These are phyloP conservation scores for Pilasporangium apinafurcum DNA, from an alignment of 352 stramenopile genomes.

Conservation along the genomic window DNA sequence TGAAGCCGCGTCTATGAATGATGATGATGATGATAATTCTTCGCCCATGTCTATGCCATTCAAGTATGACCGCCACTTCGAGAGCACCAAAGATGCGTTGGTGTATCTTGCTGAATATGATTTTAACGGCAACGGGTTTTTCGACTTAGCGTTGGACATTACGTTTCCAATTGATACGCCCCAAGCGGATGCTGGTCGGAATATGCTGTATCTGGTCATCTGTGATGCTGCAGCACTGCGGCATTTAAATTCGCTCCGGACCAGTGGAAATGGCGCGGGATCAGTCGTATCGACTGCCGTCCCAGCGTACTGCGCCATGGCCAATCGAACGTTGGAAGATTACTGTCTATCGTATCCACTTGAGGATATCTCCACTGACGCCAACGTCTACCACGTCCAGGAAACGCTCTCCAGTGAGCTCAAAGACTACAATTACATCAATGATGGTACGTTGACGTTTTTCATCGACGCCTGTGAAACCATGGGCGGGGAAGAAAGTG, in stretches of 20 bases:
- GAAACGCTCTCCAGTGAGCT: constrained; percentile 12
- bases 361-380: constrained; percentile 19
- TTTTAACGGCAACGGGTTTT: constrained; percentile 24
- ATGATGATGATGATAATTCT: too few relatives aligned
- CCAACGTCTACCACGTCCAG: constrained; percentile 29
- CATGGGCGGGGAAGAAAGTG: constrained; percentile 24
- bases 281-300: constrained; percentile 1
- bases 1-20: too few relatives aligned
- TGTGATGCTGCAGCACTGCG: constrained; percentile 19
- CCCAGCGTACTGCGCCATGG: constrained; percentile 38
- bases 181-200: constrained; percentile 18
- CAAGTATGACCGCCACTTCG: too few relatives aligned
- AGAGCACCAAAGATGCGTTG: too few relatives aligned
- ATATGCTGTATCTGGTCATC: constrained; percentile 42
- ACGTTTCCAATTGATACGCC: constrained; percentile 20
- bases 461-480: constrained; percentile 56
- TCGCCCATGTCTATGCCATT: too few relatives aligned
- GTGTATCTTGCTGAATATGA: constrained; percentile 30
- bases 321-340: constrained; percentile 38
- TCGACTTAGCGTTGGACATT: constrained; percentile 35
- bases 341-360: constrained; percentile 44
- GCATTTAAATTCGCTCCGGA: background rate
- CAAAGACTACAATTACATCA: background rate
- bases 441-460: constrained; percentile 22
- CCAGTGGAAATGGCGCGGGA: constrained; percentile 4